These are phyloP conservation scores for Ustilago bromivora DNA, from an alignment of 1,284 basidiomycete genomes.

Conservation along the genomic window DNA sequence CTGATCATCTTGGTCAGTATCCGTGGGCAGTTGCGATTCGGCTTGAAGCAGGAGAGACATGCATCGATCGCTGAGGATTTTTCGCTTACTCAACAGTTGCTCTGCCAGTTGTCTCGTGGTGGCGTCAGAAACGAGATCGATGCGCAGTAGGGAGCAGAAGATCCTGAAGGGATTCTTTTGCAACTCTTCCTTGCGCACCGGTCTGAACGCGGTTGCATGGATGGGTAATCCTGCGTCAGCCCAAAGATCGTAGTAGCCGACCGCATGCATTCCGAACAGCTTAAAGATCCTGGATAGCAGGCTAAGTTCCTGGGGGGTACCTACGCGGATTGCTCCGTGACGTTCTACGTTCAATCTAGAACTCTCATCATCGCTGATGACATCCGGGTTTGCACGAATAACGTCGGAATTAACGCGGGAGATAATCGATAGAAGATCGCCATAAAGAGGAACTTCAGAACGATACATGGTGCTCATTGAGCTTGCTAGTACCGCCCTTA, in stretches of 20 bases:
- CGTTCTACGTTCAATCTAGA: slow-evolving; percentile 70
- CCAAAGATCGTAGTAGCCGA: slow-evolving; percentile 72
- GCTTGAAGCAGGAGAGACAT: slow-evolving; percentile 65
- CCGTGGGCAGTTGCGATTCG: slow-evolving; percentile 62
- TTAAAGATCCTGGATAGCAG: slow-evolving; percentile 70
- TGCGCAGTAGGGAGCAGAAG: slow-evolving; percentile 70
- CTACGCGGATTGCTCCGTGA: slow-evolving; percentile 72
- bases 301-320: slow-evolving; percentile 69
- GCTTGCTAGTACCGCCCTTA: slow-evolving; percentile 69
- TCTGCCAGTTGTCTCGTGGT: slow-evolving; percentile 62
- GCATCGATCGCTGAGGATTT: slow-evolving; percentile 69
- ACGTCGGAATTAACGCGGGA: slow-evolving; percentile 68
- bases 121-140: slow-evolving; percentile 67
- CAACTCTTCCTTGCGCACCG: slow-evolving; percentile 63
- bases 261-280: slow-evolving; percentile 70
- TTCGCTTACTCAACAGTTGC: slow-evolving; percentile 62
- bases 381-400: slow-evolving; percentile 15
- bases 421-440: slow-evolving; percentile 70
- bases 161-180: slow-evolving; percentile 71
- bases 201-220: slow-evolving; percentile 72
- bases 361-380: slow-evolving; percentile 55
- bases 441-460: slow-evolving; percentile 71
- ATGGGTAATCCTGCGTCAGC: slow-evolving; percentile 70
- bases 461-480: slow-evolving; percentile 70
- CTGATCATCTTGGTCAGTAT: slow-evolving; percentile 8